These are phyloP conservation scores for Mortierella alpina DNA, from an alignment of 192 early-diverging fungal species.

Conservation along the genomic window DNA sequence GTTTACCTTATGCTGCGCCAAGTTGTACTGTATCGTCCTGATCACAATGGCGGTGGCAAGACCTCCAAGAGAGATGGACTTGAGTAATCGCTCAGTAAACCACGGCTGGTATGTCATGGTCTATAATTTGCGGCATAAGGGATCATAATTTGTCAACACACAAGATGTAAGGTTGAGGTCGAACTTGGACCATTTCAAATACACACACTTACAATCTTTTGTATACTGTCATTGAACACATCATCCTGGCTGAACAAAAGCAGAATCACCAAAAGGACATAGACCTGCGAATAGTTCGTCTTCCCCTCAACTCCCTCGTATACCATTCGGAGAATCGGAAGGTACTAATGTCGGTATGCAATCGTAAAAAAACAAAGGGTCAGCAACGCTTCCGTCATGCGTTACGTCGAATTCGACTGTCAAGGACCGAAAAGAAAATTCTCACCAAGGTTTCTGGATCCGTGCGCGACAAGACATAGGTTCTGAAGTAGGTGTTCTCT, in stretches of 20 bases:
- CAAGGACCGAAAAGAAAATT: neutral
- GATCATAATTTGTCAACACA: neutral
- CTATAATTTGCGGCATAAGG: conserved; percentile 46
- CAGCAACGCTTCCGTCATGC: neutral
- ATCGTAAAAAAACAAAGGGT: neutral
- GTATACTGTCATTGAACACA: conserved; percentile 76
- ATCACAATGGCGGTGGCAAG: conserved; percentile 74
- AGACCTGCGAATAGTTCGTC: conserved; percentile 70
- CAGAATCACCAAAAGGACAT: conserved; percentile 75
- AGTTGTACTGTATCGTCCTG: conserved; percentile 72
- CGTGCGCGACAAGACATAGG: conserved; percentile 77
- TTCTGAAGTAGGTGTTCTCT: conserved; percentile 74
- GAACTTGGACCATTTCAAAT: neutral
- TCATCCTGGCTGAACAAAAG: conserved; percentile 78
- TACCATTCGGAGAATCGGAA: conserved; percentile 72
- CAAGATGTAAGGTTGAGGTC: neutral
- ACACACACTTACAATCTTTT: conserved; percentile 70
- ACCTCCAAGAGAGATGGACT: conserved; percentile 74
- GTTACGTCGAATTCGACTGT: neutral
- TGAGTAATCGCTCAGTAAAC: conserved; percentile 78
- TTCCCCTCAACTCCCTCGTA: conserved; percentile 75
- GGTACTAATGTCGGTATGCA: conserved; percentile 18
- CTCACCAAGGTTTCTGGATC: conserved; percentile 82
- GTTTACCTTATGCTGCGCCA: conserved; percentile 73
- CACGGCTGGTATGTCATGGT: conserved; percentile 69